A percentile compares a stretch with the other conserved stretches of the same genome.
Conservation (phyloP, 163 green algal species). For the Dunaliella salina region DNA sequence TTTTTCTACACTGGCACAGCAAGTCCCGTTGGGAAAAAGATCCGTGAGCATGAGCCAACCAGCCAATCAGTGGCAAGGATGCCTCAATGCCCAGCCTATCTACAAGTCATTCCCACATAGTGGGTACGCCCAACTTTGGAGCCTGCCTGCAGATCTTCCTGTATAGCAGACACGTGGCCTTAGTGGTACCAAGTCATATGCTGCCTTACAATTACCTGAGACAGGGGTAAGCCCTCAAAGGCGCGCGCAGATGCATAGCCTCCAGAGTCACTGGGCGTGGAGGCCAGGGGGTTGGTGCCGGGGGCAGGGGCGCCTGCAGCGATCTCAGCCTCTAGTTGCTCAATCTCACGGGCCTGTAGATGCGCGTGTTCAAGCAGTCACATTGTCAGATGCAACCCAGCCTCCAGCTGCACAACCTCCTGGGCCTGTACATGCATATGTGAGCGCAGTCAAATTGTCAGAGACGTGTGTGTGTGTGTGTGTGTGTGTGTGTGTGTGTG, state of each 20-base stretch:
- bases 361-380: conserved; percentile 20
- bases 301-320: conserved; percentile 33
- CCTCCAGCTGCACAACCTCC: conserved; percentile 23
- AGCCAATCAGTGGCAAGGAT: too few relatives aligned
- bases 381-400: too few relatives aligned
- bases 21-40: too few relatives aligned
- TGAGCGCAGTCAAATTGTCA: conserved; percentile 2
- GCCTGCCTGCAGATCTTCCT: too few relatives aligned
- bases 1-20: too few relatives aligned
- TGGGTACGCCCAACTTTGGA: too few relatives aligned
- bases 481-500: neutral
- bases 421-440: conserved; percentile 36
- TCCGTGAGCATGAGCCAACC: too few relatives aligned
- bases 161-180: too few relatives aligned
- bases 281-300: conserved; percentile 47
- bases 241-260: conserved; percentile 24
- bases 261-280: conserved; percentile 3
- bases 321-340: conserved; percentile 37
- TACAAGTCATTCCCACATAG: too few relatives aligned
- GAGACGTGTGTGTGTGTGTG: neutral
- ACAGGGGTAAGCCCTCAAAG: conserved; percentile 82
- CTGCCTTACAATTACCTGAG: neutral
- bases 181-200: too few relatives aligned
- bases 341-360: conserved; percentile 53
- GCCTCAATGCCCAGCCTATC: too few relatives aligned